Evolutionary conservation across 1,284 basidiomycete species (phyloP).

Genomic region (Naganishia cerealis): DNA sequence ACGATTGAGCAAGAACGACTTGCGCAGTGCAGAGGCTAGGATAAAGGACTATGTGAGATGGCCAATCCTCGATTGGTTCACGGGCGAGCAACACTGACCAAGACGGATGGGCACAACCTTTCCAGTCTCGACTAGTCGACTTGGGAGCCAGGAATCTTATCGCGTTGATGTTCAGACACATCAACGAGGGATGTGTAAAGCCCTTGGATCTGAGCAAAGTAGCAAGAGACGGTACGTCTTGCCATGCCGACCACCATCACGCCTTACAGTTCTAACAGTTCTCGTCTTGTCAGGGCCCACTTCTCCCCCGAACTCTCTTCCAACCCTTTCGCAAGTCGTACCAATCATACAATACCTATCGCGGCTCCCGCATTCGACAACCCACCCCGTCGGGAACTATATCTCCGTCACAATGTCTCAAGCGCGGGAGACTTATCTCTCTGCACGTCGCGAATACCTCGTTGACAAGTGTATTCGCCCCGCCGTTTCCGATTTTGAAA

Average conservation of each 20-base stretch:
- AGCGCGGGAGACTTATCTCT: constrained; percentile 24
- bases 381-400: constrained; percentile 17
- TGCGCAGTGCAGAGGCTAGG: constrained; percentile 46
- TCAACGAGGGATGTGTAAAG: constrained; percentile 41
- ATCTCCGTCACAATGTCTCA: constrained; percentile 13
- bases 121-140: constrained; percentile 47
- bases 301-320: constrained; percentile 37
- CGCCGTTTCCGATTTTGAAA: constrained; percentile 45
- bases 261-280: constrained; percentile 38
- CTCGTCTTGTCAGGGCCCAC: constrained; percentile 41
- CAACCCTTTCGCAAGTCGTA: constrained; percentile 21
- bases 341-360: constrained; percentile 25
- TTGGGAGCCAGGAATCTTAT: constrained; percentile 43
- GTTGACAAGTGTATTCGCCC: constrained; percentile 20
- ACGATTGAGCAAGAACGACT: constrained; percentile 46
- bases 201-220: constrained; percentile 40
- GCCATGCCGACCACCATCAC: not conserved
- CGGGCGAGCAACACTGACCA: not conserved
- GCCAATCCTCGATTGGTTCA: not conserved
- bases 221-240: constrained; percentile 40
- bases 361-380: constrained; percentile 18
- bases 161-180: constrained; percentile 43
- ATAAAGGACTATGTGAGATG: constrained; percentile 47
- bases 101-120: not conserved
- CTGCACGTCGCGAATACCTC: constrained; percentile 30